Evolutionary conservation across 2,329 filamentous ascomycete genomes (phyloP).

Genomic region (Fusarium globosum): DNA sequence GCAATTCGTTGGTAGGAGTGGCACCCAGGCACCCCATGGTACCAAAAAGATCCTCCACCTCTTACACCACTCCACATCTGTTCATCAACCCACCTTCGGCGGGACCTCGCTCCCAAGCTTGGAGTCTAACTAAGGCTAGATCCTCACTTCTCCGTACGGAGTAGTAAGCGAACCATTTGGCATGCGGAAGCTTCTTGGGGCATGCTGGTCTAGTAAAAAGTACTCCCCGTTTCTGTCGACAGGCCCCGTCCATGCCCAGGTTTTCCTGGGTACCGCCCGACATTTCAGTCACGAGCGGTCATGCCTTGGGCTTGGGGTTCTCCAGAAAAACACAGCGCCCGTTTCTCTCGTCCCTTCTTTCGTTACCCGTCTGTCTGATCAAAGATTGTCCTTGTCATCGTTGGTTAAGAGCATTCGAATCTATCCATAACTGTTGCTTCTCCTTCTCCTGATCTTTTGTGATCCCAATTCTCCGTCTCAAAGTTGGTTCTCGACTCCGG

Average conservation of each 20-base stretch:
- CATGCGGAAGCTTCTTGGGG: constrained; percentile 39
- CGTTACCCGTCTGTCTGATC: constrained; percentile 17
- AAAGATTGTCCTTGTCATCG: not conserved
- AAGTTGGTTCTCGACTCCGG: not conserved
- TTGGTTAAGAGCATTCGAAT: constrained; percentile 11
- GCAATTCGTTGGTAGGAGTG: constrained; percentile 22
- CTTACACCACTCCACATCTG: constrained; percentile 46
- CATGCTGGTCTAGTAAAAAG: constrained; percentile 34
- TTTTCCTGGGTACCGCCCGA: constrained; percentile 26
- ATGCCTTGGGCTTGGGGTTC: constrained; percentile 17
- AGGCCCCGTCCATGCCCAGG: constrained; percentile 17
- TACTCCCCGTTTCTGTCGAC: constrained; percentile 33
- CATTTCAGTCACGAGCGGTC: constrained; percentile 42
- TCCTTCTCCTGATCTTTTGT: constrained; percentile 6
- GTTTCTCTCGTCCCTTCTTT: constrained; percentile 33
- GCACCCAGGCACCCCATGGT: constrained; percentile 37
- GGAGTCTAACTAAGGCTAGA: constrained; percentile 41
- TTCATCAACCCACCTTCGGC: constrained; percentile 46
- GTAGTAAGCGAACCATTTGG: constrained; percentile 46
- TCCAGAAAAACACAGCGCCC: constrained; percentile 39
- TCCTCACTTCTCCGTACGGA: constrained; percentile 40
- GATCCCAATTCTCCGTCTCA: not conserved
- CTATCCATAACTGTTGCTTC: not conserved
- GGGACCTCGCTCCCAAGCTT: constrained; percentile 45
- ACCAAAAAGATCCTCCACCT: constrained; percentile 40